Evolutionary conservation across 371 early-diverging fungal genomes (phyloP), one percentile per base, ranked within the genome.

Genomic region (Actinomortierella wolfii): DNA sequence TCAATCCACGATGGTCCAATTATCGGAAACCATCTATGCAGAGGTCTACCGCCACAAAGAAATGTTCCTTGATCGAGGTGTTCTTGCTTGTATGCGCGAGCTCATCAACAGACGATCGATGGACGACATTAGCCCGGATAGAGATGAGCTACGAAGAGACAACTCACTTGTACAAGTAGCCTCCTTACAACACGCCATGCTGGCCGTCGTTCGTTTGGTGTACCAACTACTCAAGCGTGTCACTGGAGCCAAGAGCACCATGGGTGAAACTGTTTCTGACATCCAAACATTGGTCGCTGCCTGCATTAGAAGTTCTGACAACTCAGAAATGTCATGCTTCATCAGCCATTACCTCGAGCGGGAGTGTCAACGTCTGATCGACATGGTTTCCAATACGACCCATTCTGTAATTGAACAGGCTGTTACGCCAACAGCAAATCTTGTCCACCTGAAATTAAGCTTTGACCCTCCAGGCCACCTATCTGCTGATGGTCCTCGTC

Each of bases 401-500:
- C 34, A 4, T 34, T 6, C 34, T 11, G 34, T 34, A 6, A 11
- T 34, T 11, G 34, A 4, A 6, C 34, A 4, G 4, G 34, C 11
- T 6, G 34, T 34, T 11, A 34, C 11, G 34, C 34, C 34, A 34
- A 34, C 34, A 34, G n/a, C n/a, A n/a, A n/a, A n/a, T n/a, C n/a
- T 34, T 11, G 34, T 34, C 34, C 34, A 34, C 34, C 34, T 73
- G 25, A 50, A 54, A 28, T 0, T 56, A 21, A 18, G 20, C 29
- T 52, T 18, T 20, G 52, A 52, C 40, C 52, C 52, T n/a, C 52
- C 52, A 2, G 66, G 71, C 4, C 57, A 50, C 26, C 47, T 51
- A 1, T 68, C 64, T 1, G 18, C 21, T 0, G 3, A 54, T 1
- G 67, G 73, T 14, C 41, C 43, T 13, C 63, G 64, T 1, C 79